Evolutionary conservation across 192 early-diverging fungal species (phyloP).

Genomic region (Coemansia sp.): DNA sequence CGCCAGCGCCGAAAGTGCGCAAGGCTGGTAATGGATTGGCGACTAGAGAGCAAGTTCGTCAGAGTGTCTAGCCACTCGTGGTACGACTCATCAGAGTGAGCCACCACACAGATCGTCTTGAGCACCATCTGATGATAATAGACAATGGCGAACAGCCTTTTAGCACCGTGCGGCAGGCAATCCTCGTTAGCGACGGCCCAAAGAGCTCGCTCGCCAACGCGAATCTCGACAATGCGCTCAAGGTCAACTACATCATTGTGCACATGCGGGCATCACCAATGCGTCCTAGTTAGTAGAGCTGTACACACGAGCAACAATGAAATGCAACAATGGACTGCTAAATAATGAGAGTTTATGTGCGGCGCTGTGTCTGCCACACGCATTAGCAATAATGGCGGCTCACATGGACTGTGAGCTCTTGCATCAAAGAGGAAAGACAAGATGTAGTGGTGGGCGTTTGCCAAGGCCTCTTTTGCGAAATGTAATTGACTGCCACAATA

Average conservation of each 20-base stretch:
- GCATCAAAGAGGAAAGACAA: background rate
- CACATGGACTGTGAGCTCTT: background rate
- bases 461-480: background rate
- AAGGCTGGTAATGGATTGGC: conserved; percentile 30
- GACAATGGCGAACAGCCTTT: conserved; percentile 48
- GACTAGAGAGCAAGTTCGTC: conserved; percentile 26
- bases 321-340: background rate
- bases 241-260: conserved; percentile 44
- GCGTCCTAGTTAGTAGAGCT: background rate
- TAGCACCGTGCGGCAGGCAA: conserved; percentile 40
- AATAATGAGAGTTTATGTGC: background rate
- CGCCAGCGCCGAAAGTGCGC: conserved; percentile 44
- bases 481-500: background rate
- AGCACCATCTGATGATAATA: conserved; percentile 41
- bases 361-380: conserved; percentile 3
- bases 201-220: conserved; percentile 45
- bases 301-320: background rate
- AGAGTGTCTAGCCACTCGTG: conserved; percentile 47
- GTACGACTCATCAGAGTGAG: conserved; percentile 34
- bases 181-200: conserved; percentile 45
- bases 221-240: conserved; percentile 51
- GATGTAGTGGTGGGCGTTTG: background rate
- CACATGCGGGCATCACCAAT: background rate
- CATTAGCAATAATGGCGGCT: conserved; percentile 6
- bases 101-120: conserved; percentile 43